Percentiles rank a stretch among this genome's conserved stretches.
Conservation (phyloP, 2,329 filamentous ascomycete species). For the Penicillium sp. region DNA sequence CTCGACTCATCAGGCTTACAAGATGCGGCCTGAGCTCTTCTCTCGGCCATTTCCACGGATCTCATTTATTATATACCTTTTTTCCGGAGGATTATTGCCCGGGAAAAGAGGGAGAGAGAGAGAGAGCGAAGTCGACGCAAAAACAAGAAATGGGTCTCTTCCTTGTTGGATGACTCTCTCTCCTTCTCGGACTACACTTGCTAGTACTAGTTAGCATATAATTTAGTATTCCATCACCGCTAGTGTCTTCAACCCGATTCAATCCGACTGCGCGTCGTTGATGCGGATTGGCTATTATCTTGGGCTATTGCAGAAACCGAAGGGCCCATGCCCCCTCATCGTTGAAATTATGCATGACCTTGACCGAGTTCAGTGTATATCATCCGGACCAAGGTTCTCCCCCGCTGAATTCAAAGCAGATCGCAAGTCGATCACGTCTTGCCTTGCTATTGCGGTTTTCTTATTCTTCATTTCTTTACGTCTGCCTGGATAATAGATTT, state of each 20-base stretch:
- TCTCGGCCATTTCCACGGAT: conserved; percentile 7
- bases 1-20: conserved; percentile 18
- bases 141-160: conserved; percentile 12
- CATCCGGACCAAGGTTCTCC: conserved; percentile 3
- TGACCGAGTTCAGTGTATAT: conserved; percentile 1
- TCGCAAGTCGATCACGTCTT: not conserved
- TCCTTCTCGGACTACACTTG: not conserved
- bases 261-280: conserved; percentile 11
- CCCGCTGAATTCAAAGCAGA: conserved; percentile 1
- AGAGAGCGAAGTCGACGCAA: conserved; percentile 10
- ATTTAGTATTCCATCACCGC: not conserved
- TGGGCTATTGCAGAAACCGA: conserved; percentile 1
- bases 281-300: conserved; percentile 8
- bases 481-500: conserved; percentile 7
- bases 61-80: conserved; percentile 13
- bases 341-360: conserved; percentile 4
- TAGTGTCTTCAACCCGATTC: conserved; percentile 12
- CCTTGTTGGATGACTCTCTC: not conserved
- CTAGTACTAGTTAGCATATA: not conserved
- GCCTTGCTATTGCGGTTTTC: not conserved
- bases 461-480: conserved; percentile 9
- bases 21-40: conserved; percentile 23
- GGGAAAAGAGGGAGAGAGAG: not conserved
- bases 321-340: not conserved
- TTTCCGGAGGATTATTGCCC: conserved; percentile 14